Evolutionary conservation across 2,329 filamentous ascomycete genomes (phyloP), one percentile per base, ranked within the genome.

Genomic region (Orbilia ellipsospora): DNA sequence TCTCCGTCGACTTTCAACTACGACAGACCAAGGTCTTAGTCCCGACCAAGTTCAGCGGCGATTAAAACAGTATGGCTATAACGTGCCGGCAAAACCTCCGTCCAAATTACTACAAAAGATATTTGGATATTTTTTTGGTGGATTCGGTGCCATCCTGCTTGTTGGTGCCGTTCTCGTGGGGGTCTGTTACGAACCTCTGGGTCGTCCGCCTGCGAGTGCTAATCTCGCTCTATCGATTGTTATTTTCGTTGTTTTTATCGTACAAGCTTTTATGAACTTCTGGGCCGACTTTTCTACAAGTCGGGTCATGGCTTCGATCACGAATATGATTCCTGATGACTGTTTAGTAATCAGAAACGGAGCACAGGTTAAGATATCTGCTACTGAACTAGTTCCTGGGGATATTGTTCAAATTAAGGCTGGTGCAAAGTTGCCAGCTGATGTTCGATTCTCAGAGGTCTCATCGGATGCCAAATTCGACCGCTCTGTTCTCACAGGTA

Each of bases 271-370:
- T 1, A 85, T 86, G 77, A 87, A 84, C 1, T 93, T 93, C 83
- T 89, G 89, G 79, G 87, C 87, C 79, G 91, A 94, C 80, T 94
- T 90, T 87, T 92, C 90, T 1, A 91, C 90, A 0, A 90, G 88
- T 0, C 85, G 89, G 4, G 90, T 93, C 66, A 94, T 94, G 92
- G 87, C 88, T 16, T 92, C 90, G 0, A 94, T 94, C 80, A 91
- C 89, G 56, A 90, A 87, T 16, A 92, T 94, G 90, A 85, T 94
- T n/a, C 91, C 91, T 0, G 90, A 92, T 78, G 85, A 88, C 72
- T 92, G 89, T 78, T 83, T 89, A 26, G 85, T 91, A 6, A 82
- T 90, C 5, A 87, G 91, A 18, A 87, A 91, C 77, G 86, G 88
- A 0, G 79, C 81, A 2, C 83, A 86, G 76, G 79, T 83, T 0